phyloP scores from a whole-genome alignment of 371 early-diverging fungal species.

The Rhizopus delemar region DNA sequence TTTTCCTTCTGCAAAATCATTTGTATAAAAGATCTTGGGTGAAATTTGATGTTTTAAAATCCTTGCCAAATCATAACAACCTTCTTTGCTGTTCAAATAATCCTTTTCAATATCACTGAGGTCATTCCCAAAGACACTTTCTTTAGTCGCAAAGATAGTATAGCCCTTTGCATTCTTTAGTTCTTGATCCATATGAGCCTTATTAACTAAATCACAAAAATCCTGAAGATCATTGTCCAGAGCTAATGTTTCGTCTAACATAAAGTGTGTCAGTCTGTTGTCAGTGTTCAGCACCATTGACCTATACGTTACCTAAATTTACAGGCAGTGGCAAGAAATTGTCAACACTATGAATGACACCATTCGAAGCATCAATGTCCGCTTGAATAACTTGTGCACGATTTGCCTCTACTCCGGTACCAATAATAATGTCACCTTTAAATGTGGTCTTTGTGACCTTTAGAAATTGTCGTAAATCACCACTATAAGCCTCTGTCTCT shows the following conservation, averaged over 20 bases:
- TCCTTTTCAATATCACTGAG: slow-evolving; percentile 32
- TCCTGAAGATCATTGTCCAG: slow-evolving; percentile 20
- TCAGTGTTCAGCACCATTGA: too few species aligned
- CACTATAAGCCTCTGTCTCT: slow-evolving; percentile 41
- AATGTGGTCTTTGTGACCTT: slow-evolving; percentile 39
- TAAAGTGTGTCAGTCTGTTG: too few species aligned
- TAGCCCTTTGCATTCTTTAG: slow-evolving; percentile 31
- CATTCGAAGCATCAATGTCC: slow-evolving; percentile 38
- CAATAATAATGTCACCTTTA: slow-evolving; percentile 17
- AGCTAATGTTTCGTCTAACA: slow-evolving; percentile 15
- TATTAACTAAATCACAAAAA: slow-evolving; percentile 21
- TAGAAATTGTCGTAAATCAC: slow-evolving; percentile 42
- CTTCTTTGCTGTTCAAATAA: slow-evolving; percentile 34
- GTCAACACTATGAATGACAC: slow-evolving; percentile 46
- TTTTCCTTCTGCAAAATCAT: slow-evolving; percentile 35
- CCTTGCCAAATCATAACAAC: slow-evolving; percentile 34
- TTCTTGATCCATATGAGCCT: slow-evolving; percentile 24
- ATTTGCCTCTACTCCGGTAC: slow-evolving; percentile 25
- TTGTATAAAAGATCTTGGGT: slow-evolving; percentile 25
- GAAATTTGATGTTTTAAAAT: slow-evolving; percentile 42
- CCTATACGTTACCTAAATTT: slow-evolving; percentile 30
- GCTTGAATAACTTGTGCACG: slow-evolving; percentile 29
- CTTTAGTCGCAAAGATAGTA: slow-evolving; percentile 46
- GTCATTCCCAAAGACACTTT: slow-evolving; percentile 28
- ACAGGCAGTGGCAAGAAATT: slow-evolving; percentile 34